Evolutionary conservation across 2,329 filamentous ascomycete genomes (phyloP).

Genomic region (Nigrospora sphaerica): DNA sequence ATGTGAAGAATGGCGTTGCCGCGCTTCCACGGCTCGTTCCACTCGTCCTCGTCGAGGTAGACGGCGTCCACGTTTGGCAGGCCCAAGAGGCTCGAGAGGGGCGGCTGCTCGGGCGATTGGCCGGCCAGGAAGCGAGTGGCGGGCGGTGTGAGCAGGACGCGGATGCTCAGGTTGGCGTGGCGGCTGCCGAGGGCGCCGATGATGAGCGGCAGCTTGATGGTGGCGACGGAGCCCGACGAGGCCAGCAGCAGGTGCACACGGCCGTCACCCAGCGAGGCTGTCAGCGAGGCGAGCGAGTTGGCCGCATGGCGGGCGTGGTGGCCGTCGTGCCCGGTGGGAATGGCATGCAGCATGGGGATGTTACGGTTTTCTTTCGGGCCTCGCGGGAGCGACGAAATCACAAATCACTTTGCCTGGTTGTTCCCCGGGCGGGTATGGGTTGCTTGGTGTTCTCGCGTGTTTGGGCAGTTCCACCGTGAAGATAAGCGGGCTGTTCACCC

Average conservation of each 20-base stretch:
- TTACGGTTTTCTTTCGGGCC: too few species aligned
- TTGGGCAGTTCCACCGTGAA: too few species aligned
- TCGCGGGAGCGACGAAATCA: too few species aligned
- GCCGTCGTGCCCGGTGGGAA: slow-evolving; percentile 16
- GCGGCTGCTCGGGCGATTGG: slow-evolving; percentile 71
- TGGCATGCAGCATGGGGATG: slow-evolving; percentile 14
- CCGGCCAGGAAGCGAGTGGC: slow-evolving; percentile 70
- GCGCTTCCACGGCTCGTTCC: slow-evolving; percentile 69
- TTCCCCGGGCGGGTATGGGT: too few species aligned
- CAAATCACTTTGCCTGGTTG: too few species aligned
- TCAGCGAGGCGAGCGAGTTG: slow-evolving; percentile 17
- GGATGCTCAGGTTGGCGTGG: slow-evolving; percentile 59
- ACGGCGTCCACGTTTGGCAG: slow-evolving; percentile 72
- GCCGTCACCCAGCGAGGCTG: slow-evolving; percentile 32
- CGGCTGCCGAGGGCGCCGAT: slow-evolving; percentile 44
- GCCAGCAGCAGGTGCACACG: slow-evolving; percentile 59
- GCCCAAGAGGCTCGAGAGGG: slow-evolving; percentile 47
- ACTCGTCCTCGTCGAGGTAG: slow-evolving; percentile 82
- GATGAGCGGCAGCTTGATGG: slow-evolving; percentile 73
- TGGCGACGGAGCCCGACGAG: slow-evolving; percentile 70
- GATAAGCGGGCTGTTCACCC: too few species aligned
- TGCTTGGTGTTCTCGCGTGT: too few species aligned
- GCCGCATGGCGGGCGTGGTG: slow-evolving; percentile 14
- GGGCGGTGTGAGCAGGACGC: slow-evolving; percentile 71
- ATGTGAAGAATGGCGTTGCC: slow-evolving; percentile 85